phyloP scores from a whole-genome alignment of 2,329 filamentous ascomycete genomes.

The Penicillium oxalicum region DNA sequence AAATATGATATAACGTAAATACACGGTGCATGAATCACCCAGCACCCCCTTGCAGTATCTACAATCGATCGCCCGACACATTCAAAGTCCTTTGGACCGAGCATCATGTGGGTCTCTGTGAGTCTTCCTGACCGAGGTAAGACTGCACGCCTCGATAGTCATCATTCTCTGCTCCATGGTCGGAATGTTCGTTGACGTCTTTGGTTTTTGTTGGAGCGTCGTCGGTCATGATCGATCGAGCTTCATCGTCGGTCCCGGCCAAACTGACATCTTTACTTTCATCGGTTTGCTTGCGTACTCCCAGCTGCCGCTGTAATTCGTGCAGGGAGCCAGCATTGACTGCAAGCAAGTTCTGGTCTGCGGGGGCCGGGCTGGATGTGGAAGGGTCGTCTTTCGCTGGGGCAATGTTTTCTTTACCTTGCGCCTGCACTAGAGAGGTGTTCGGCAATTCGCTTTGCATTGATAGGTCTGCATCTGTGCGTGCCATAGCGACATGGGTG shows the following conservation, averaged over 20 bases:
- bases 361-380: not conserved
- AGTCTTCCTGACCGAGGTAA: constrained; percentile 23
- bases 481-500: constrained; percentile 61
- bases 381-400: not conserved
- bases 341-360: constrained; percentile 1
- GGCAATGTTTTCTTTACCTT: constrained; percentile 6
- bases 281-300: constrained; percentile 59
- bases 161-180: constrained; percentile 20
- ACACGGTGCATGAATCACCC: no score
- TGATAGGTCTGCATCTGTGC: constrained; percentile 51
- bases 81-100: no score
- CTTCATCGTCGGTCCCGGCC: constrained; percentile 58
- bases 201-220: constrained; percentile 20
- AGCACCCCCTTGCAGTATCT: no score
- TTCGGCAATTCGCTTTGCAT: not conserved
- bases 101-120: not conserved
- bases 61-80: no score
- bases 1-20: no score
- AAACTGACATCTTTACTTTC: constrained; percentile 63
- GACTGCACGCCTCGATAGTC: constrained; percentile 37
- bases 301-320: constrained; percentile 54
- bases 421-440: not conserved
- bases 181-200: no score
- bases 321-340: constrained; percentile 8
- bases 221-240: constrained; percentile 18